phyloP scores from a whole-genome alignment of 441 rosid species.

The Flueggea neowawraea region DNA sequence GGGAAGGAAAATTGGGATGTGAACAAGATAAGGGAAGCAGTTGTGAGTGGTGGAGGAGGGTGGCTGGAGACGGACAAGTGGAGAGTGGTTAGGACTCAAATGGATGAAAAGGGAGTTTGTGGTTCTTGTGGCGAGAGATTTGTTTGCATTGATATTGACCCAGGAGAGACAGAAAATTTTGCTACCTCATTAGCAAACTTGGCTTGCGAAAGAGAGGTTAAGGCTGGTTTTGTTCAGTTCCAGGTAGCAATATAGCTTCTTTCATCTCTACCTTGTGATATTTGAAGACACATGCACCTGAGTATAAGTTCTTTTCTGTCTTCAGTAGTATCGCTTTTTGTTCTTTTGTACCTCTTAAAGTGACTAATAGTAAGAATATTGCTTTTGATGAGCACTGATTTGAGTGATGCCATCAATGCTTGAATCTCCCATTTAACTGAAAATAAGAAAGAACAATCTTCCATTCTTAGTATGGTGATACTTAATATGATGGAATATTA shows the following conservation, averaged over 20 bases:
- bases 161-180: constrained; percentile 69
- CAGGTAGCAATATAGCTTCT: constrained; percentile 41
- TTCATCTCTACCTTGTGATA: neutral
- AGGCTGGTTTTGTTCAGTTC: constrained; percentile 50
- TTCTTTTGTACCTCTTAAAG: too few relatives aligned
- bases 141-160: constrained; percentile 93
- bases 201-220: constrained; percentile 65
- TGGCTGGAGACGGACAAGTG: constrained; percentile 85
- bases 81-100: constrained; percentile 61
- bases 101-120: constrained; percentile 72
- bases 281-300: neutral
- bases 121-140: constrained; percentile 73
- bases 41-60: constrained; percentile 87
- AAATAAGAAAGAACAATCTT: too few relatives aligned
- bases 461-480: too few relatives aligned
- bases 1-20: constrained; percentile 67
- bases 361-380: too few relatives aligned
- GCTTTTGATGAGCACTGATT: too few relatives aligned
- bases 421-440: too few relatives aligned
- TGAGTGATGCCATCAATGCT: too few relatives aligned
- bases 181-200: constrained; percentile 61
- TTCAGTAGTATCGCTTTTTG: too few relatives aligned
- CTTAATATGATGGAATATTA: too few relatives aligned
- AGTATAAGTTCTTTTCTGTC: neutral
- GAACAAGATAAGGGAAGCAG: constrained; percentile 46